Percentiles rank a stretch among this genome's conserved stretches.
Conservation (phyloP, 345 rosid genomes). For the Chamaenerion angustifolium region DNA sequence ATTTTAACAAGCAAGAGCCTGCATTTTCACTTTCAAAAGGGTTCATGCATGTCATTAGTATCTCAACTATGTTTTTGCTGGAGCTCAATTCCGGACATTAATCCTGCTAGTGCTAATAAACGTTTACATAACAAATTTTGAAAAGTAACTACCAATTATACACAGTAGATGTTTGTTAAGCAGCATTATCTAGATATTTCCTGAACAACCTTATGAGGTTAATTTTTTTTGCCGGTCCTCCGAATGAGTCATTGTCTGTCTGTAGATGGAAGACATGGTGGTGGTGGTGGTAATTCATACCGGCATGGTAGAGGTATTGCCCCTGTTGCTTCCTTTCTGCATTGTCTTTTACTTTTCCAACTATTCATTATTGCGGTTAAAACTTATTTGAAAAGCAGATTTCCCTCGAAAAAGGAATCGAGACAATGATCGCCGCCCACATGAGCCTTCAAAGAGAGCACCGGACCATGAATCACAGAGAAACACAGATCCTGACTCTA, state of each 20-base stretch:
- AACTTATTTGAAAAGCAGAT: conserved; percentile 28
- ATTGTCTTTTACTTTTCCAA: neutral
- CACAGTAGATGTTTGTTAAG: too few relatives aligned
- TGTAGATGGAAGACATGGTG: conserved; percentile 74
- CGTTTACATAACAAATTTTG: too few relatives aligned
- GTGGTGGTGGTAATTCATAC: conserved; percentile 45
- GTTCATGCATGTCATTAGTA: too few relatives aligned
- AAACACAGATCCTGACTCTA: conserved; percentile 47
- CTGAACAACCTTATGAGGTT: neutral
- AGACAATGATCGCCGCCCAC: conserved; percentile 70
- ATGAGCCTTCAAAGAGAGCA: conserved; percentile 49
- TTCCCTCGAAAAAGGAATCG: conserved; percentile 62
- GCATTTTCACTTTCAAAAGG: too few relatives aligned
- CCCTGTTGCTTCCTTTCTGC: neutral
- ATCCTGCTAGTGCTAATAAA: too few relatives aligned
- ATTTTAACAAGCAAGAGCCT: too few relatives aligned
- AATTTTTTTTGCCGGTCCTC: neutral
- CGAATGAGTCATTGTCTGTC: neutral
- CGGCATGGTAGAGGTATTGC: conserved; percentile 56
- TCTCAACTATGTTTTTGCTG: too few relatives aligned
- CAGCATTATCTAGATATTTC: too few relatives aligned
- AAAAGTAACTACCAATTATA: too few relatives aligned
- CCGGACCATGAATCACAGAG: conserved; percentile 53
- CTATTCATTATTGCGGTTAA: conserved; percentile 3
- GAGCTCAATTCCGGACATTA: too few relatives aligned